phyloP scores from a whole-genome alignment of 805 yeast genomes.

The Candida tallmaniae region DNA sequence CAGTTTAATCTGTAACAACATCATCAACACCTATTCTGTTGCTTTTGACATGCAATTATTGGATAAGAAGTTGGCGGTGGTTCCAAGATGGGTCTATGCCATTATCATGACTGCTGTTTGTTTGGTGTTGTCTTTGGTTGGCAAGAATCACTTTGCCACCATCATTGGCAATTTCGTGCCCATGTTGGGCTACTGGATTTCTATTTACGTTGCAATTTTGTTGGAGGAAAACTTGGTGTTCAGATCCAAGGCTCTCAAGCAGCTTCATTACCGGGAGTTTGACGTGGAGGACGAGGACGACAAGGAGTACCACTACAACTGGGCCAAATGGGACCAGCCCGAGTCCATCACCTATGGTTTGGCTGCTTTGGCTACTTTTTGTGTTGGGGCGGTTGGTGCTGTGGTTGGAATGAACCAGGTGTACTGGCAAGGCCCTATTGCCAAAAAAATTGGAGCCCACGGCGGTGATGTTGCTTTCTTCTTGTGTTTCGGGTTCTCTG shows the following conservation, averaged over 20 bases:
- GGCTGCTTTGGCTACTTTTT: conserved; percentile 73
- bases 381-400: conserved; percentile 82
- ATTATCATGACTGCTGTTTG: conserved; percentile 26
- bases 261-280: conserved; percentile 62
- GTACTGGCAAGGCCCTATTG: conserved; percentile 80
- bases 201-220: conserved; percentile 72
- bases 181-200: conserved; percentile 85
- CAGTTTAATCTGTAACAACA: conserved; percentile 85
- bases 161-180: conserved; percentile 88
- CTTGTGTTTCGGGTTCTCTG: conserved; percentile 63
- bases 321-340: conserved; percentile 27
- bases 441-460: conserved; percentile 49
- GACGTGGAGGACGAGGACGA: conserved; percentile 20
- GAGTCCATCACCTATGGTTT: conserved; percentile 31
- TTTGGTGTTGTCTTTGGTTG: conserved; percentile 65
- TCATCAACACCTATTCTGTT: conserved; percentile 91
- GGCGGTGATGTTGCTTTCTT: conserved; percentile 92
- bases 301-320: conserved; percentile 19
- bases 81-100: conserved; percentile 64
- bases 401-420: conserved; percentile 84
- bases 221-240: conserved; percentile 80
- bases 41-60: conserved; percentile 82
- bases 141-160: conserved; percentile 63
- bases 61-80: conserved; percentile 64
- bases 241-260: conserved; percentile 53